A percentile compares a stretch with the other conserved stretches of the same genome.
Conservation (phyloP, 352 stramenopile genomes). For the Elongisporangium undulatum region DNA sequence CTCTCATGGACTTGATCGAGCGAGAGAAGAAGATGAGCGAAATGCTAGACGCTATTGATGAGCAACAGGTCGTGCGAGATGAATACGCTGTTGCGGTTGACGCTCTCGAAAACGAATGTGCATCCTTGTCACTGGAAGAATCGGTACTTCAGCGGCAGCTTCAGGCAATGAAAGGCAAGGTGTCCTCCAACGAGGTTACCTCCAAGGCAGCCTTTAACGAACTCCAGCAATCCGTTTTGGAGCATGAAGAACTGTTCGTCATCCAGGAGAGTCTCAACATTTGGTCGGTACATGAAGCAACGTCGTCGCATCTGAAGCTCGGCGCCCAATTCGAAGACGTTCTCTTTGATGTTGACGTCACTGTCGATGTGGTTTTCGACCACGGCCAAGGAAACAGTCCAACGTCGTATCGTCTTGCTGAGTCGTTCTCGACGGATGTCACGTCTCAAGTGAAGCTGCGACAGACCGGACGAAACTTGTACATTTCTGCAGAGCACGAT, state of each 20-base stretch:
- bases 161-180: constrained; percentile 45
- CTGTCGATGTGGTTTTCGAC: constrained; percentile 25
- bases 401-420: constrained; percentile 9
- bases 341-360: constrained; percentile 36
- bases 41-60: constrained; percentile 73
- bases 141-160: constrained; percentile 60
- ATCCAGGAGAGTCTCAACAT: constrained; percentile 50
- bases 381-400: constrained; percentile 24
- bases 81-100: constrained; percentile 60
- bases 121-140: constrained; percentile 57
- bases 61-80: constrained; percentile 59
- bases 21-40: constrained; percentile 64
- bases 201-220: constrained; percentile 18
- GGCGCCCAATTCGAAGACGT: constrained; percentile 46
- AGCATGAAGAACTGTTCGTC: constrained; percentile 40
- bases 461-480: constrained; percentile 16
- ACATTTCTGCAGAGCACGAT: constrained; percentile 34
- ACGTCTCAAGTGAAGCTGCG: constrained; percentile 18
- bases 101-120: constrained; percentile 50
- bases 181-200: constrained; percentile 10
- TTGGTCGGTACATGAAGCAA: constrained; percentile 46
- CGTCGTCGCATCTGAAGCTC: constrained; percentile 34
- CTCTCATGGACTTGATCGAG: constrained; percentile 66
- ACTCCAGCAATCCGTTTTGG: constrained; percentile 43
- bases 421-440: constrained; percentile 16